phyloP scores from a whole-genome alignment of 1,139 yeast species.

The Geotrichum citri-aurantii region DNA sequence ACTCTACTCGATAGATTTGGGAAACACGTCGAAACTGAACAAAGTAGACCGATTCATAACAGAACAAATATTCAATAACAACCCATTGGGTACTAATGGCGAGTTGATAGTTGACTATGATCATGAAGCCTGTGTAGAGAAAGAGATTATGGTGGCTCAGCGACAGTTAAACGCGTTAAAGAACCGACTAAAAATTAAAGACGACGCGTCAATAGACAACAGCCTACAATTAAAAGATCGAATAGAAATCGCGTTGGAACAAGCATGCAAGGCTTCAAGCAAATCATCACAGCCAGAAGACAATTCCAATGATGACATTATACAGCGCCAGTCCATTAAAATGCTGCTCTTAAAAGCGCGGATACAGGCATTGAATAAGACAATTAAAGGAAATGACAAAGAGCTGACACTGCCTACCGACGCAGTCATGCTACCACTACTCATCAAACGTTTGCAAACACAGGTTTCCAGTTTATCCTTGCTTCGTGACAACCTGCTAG shows the following conservation, averaged over 20 bases:
- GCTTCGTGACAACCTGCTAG: background rate
- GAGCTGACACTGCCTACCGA: background rate
- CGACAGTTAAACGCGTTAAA: background rate
- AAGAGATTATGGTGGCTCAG: background rate
- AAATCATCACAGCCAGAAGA: background rate
- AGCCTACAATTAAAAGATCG: background rate
- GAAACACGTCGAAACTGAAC: background rate
- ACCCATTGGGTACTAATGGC: background rate
- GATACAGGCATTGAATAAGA: background rate
- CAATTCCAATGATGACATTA: background rate
- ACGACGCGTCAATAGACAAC: background rate
- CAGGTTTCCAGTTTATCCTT: background rate
- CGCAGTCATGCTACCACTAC: background rate
- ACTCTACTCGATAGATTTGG: background rate
- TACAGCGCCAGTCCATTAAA: background rate
- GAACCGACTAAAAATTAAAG: background rate
- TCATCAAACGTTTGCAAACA: background rate
- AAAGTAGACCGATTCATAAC: background rate
- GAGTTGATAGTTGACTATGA: background rate
- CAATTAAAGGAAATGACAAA: background rate
- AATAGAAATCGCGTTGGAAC: background rate
- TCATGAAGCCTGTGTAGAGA: background rate
- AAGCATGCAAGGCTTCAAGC: background rate
- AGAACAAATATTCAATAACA: background rate
- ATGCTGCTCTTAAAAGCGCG: background rate